Percentiles rank a stretch among this genome's conserved stretches.
Evolutionary conservation across 2,329 filamentous ascomycete genomes (phyloP).

Genomic region (Pyricularia grisea): DNA sequence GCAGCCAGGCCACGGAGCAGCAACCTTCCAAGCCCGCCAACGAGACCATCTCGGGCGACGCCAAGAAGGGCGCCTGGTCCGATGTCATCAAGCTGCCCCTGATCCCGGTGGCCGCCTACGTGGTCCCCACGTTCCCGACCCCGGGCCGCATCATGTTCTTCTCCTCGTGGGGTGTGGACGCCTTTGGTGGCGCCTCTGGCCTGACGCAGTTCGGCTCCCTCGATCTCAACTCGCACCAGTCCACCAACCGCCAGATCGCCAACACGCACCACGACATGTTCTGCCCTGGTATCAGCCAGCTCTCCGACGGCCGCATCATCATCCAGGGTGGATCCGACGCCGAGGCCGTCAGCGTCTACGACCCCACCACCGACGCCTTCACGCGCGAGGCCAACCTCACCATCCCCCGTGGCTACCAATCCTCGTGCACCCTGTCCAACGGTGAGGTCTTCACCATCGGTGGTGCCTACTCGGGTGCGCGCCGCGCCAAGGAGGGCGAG

Average conservation of each 20-base stretch:
- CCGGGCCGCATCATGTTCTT: conserved; percentile 15
- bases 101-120: conserved; percentile 18
- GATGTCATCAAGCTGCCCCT: conserved; percentile 16
- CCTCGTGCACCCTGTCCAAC: conserved; percentile 30
- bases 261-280: conserved; percentile 36
- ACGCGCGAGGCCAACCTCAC: conserved; percentile 14
- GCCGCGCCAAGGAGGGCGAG: conserved; percentile 33
- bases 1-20: neutral
- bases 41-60: conserved; percentile 9
- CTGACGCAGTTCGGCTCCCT: conserved; percentile 89
- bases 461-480: conserved; percentile 35
- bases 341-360: conserved; percentile 30
- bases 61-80: conserved; percentile 14
- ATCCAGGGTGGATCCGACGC: conserved; percentile 38
- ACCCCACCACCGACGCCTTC: conserved; percentile 13
- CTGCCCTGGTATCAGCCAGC: conserved; percentile 37
- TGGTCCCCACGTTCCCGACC: conserved; percentile 16
- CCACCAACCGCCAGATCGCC: conserved; percentile 1
- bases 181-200: conserved; percentile 12
- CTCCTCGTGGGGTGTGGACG: conserved; percentile 15
- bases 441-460: conserved; percentile 40
- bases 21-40: neutral
- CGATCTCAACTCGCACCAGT: conserved; percentile 61
- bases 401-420: conserved; percentile 31
- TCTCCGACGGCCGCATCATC: conserved; percentile 31